Evolutionary conservation across 441 rosid species (phyloP).

Genomic region (Pelargonium cotyledonis): DNA sequence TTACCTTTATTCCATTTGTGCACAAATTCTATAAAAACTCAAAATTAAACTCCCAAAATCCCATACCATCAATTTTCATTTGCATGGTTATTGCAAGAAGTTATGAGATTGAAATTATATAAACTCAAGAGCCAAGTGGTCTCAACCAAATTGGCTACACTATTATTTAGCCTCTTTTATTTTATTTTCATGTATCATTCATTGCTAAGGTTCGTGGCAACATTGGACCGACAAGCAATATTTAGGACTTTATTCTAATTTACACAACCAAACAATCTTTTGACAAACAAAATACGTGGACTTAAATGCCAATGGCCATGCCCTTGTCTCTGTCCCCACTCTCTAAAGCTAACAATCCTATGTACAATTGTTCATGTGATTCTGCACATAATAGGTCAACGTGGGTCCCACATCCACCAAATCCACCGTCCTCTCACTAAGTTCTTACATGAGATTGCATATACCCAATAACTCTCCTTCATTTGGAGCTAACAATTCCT

Average conservation of each 20-base stretch:
- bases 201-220: background rate
- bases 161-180: background rate
- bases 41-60: too few species aligned
- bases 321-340: background rate
- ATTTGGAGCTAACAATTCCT: too few species aligned
- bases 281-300: background rate
- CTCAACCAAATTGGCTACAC: background rate
- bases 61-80: too few species aligned
- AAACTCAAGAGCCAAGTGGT: background rate
- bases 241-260: conserved; percentile 6
- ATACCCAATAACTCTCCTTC: background rate
- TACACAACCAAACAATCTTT: background rate
- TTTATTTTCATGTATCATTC: background rate
- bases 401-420: background rate
- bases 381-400: background rate
- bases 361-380: background rate
- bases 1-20: background rate
- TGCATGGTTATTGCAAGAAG: too few species aligned
- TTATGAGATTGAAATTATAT: too few species aligned
- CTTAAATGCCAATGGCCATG: too few species aligned
- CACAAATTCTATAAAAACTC: background rate
- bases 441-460: background rate
- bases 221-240: conserved; percentile 1
- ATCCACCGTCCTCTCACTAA: background rate
- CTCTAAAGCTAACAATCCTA: background rate